Evolutionary conservation across 805 yeast species (phyloP).

Genomic region (Saturnispora saitoi): DNA sequence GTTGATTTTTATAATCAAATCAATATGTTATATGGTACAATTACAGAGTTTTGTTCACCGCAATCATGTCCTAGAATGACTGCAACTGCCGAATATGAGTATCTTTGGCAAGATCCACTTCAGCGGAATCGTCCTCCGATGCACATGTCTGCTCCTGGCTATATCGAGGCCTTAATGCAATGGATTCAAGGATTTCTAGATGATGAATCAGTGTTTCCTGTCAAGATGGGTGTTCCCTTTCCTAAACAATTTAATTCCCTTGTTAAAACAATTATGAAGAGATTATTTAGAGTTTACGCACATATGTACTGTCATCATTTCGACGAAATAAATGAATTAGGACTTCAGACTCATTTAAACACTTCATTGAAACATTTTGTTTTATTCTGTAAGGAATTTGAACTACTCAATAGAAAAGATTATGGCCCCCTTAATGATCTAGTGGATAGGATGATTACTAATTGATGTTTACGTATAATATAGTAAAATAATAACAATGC

Average conservation of each 20-base stretch:
- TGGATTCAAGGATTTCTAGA: conserved; percentile 95
- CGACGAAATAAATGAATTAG: conserved; percentile 87
- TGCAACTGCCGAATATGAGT: conserved; percentile 95
- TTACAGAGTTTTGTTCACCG: conserved; percentile 96
- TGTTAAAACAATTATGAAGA: conserved; percentile 79
- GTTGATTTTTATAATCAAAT: conserved; percentile 83
- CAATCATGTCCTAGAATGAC: conserved; percentile 93
- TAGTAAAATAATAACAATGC: neutral
- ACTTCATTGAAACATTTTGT: conserved; percentile 93
- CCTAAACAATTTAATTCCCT: conserved; percentile 74
- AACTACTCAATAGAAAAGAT: conserved; percentile 67
- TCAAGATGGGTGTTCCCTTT: conserved; percentile 85
- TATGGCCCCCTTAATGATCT: conserved; percentile 88
- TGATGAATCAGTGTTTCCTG: conserved; percentile 83
- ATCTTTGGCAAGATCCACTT: conserved; percentile 85
- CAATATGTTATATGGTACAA: conserved; percentile 79
- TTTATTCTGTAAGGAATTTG: conserved; percentile 76
- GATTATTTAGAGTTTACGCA: conserved; percentile 90
- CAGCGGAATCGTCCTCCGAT: conserved; percentile 58
- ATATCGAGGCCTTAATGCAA: conserved; percentile 84
- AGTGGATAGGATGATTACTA: conserved; percentile 44
- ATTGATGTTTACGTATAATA: neutral
- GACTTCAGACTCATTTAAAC: conserved; percentile 84
- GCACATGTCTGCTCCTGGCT: conserved; percentile 88
- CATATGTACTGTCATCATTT: conserved; percentile 98